Evolutionary conservation across 2,329 filamentous ascomycete genomes (phyloP), one percentile per base, ranked within the genome.

Genomic region (Aureobasidium sp.): DNA sequence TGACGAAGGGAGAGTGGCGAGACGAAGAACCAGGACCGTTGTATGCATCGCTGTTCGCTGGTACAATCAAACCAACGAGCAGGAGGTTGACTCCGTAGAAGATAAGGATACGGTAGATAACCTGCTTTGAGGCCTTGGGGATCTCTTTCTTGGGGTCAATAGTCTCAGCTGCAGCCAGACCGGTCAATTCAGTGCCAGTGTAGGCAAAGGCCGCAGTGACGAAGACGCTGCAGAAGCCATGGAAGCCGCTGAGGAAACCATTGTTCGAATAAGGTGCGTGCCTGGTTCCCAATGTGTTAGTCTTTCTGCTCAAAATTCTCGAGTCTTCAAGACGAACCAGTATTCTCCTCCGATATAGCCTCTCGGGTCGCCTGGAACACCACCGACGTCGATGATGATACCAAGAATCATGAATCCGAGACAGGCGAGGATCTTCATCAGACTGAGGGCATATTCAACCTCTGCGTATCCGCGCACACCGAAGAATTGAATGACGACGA

Each of bases 201-300:
- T 85, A 86, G 50, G 83, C 77, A 66, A 86, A 86, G 3, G 83
- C 81, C n/a, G 83, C 83, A 30, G 83, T 85, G 60, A 86, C 82
- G 68, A 86, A 86, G 45, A 85, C 82, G 62, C 79, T 78, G 70
- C 83, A 86, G 67, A 86, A 81, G 42, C 84, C 84, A 71, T 84
- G 81, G 76, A 87, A 86, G 4, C 84, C 84, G 68, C 85, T 77
- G 53, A 68, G 65, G 70, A 81, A 81, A 11, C 69, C 70, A 5
- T 11, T 11, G 21, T 21, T 21, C 21, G 21, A 21, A 1, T 21
- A 21, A 21, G 21, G 21, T 37, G 34, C 11, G 21, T 21, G 21
- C 3, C 5, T 30, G 10, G 27, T 6, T 42, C 14, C 25, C 21
- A 27, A 8, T 14, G 13, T 1, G 25, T 44, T 10, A 44, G 30